Evolutionary conservation across 495 filamentous ascomycete genomes (phyloP).

Genomic region (Aspergillus sparsus): DNA sequence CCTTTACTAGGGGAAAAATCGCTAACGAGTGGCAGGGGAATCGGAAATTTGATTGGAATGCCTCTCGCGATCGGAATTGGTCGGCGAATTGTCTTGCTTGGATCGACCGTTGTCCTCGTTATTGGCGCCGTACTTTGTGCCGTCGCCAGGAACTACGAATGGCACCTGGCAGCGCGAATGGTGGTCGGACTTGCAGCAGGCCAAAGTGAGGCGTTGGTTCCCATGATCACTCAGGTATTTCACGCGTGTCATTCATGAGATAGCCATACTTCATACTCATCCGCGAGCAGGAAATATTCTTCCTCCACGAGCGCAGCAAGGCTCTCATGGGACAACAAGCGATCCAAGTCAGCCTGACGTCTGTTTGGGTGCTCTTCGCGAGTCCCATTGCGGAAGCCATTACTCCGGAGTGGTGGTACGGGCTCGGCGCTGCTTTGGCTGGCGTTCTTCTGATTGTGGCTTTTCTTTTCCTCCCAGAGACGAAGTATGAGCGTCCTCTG

Average conservation of each 20-base stretch:
- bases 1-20: not conserved
- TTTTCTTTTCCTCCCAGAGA: constrained; percentile 69
- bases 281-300: constrained; percentile 35
- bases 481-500: constrained; percentile 49
- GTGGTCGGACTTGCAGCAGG: constrained; percentile 35
- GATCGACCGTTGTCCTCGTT: constrained; percentile 30
- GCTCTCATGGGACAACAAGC: constrained; percentile 37
- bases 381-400: constrained; percentile 40
- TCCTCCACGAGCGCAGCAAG: constrained; percentile 38
- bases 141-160: constrained; percentile 26
- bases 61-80: constrained; percentile 44
- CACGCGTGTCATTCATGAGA: not conserved
- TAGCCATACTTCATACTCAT: not conserved
- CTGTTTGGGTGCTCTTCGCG: constrained; percentile 34
- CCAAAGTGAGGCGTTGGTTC: constrained; percentile 37
- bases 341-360: constrained; percentile 32
- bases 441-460: constrained; percentile 54
- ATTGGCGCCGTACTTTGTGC: constrained; percentile 29
- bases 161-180: constrained; percentile 34
- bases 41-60: constrained; percentile 45
- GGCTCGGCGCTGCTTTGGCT: constrained; percentile 31
- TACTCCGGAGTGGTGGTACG: constrained; percentile 40
- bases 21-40: constrained; percentile 27
- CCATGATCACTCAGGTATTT: constrained; percentile 41
- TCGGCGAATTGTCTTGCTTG: constrained; percentile 38